Base-by-base conservation (phyloP, 2,329 filamentous ascomycete species). In the Xylariaceae sp. region DNA sequence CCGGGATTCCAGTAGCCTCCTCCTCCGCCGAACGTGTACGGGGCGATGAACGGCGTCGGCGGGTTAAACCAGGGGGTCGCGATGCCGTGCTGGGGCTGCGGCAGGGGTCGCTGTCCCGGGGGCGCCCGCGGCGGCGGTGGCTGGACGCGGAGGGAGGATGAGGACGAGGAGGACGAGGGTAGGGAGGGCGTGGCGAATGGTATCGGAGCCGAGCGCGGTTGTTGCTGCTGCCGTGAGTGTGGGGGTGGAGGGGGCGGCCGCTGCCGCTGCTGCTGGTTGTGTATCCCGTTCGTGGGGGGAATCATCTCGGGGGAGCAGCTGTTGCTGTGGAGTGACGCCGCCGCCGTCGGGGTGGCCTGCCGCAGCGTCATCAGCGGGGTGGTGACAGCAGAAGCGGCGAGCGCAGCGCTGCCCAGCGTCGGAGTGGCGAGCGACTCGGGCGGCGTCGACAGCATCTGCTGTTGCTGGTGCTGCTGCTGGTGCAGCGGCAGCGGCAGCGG, bases 21-120 rank as follows among this genome's bases (percentile, higher is more conserved):
- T 46, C 62, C 59, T 13, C 57, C 58, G 22, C 59, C 59, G 36
- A 71, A 72, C 5, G 62, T 54, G 36, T 72, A 73, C 0, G 71
- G 70, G 2, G 70, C 67, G 31, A 75, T 67, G 42, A 75, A 69
- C 0, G 67, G 68, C 1, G 68, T 58, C 6, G 68, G 67, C 0
- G 68, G 67, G 9, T 61, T 65, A 54, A 72, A 75, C 72, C 72
- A 77, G 38, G 65, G 59, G 5, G 60, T 59, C 3, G 62, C 52
- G 5, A 57, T 58, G 1, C 60, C 57, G 3, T 60, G 42, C 3
- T 58, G 59, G 3, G 60, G 42, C 3, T 58, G 59, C 15, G 70
- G 60, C 2, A 70, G 50, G 4, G 64, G 65, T 25, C 67, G 61
- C 37, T 64, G 65, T 15, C 58, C 60, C 13, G 49, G 48, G 37